Conservation (phyloP, 1,284 basidiomycete genomes). For the Psilocybe mexicana region DNA sequence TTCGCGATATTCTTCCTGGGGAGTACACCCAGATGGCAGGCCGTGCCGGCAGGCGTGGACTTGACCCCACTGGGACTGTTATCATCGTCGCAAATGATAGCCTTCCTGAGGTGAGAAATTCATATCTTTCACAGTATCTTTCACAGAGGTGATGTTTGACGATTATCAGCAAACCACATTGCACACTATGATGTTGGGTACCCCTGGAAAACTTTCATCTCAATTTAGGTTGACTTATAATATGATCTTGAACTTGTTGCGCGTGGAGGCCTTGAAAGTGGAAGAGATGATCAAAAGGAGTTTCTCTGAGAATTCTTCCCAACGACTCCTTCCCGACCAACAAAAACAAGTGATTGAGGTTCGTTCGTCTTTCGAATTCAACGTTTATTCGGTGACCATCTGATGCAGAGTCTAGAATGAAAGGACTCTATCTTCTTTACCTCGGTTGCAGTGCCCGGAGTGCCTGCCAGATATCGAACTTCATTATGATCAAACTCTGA, state of each 20-base stretch:
- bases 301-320: slow-evolving; percentile 97
- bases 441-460: slow-evolving; percentile 68
- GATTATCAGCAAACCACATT: slow-evolving; percentile 65
- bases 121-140: background rate
- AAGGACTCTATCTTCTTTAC: slow-evolving; percentile 64
- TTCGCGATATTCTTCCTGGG: slow-evolving; percentile 87
- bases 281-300: slow-evolving; percentile 99
- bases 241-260: slow-evolving; percentile 97
- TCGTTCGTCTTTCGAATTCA: slow-evolving; percentile 42
- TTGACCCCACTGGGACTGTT: slow-evolving; percentile 95
- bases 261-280: slow-evolving; percentile 94
- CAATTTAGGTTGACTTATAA: slow-evolving; percentile 99
- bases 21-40: slow-evolving; percentile 99
- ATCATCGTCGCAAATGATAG: slow-evolving; percentile 87
- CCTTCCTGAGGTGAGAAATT: slow-evolving; percentile 74
- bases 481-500: slow-evolving; percentile 78
- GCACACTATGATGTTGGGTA: slow-evolving; percentile 91
- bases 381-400: background rate
- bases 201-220: slow-evolving; percentile 89
- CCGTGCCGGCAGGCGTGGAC: slow-evolving; percentile 92
- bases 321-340: slow-evolving; percentile 90
- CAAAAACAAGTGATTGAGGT: slow-evolving; percentile 86
- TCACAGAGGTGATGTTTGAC: background rate
- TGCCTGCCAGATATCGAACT: slow-evolving; percentile 72
- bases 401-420: slow-evolving; percentile 62